Evolutionary conservation across 1,284 basidiomycete genomes (phyloP).

Genomic region (Marasmius fiardii): DNA sequence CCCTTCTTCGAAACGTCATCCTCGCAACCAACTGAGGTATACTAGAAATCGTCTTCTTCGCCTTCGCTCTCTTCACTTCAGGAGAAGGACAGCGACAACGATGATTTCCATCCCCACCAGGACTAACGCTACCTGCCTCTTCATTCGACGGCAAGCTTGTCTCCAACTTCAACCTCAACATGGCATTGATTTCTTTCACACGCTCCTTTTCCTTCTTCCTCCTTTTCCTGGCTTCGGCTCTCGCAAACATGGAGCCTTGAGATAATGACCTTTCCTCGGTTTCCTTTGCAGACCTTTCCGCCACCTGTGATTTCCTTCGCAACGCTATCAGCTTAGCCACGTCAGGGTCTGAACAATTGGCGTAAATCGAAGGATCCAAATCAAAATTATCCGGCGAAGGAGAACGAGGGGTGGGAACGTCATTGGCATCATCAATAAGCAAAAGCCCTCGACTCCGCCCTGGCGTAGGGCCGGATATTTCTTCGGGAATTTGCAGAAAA

Average conservation of each 20-base stretch:
- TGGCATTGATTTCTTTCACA: constrained; percentile 45
- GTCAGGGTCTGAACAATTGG: constrained; percentile 36
- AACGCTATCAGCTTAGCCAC: constrained; percentile 34
- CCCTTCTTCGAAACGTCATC: constrained; percentile 43
- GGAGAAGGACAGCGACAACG: constrained; percentile 11
- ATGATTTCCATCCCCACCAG: constrained; percentile 19
- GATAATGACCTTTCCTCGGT: constrained; percentile 31
- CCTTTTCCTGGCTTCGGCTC: constrained; percentile 40
- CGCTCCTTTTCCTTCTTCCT: constrained; percentile 50
- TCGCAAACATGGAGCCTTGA: constrained; percentile 35
- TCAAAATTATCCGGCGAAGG: constrained; percentile 44
- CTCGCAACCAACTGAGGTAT: constrained; percentile 52
- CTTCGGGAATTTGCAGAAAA: neutral
- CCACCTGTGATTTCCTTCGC: constrained; percentile 33
- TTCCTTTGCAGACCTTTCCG: constrained; percentile 36
- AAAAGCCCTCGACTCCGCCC: constrained; percentile 24
- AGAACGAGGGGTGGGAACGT: constrained; percentile 37
- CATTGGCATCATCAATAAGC: constrained; percentile 37
- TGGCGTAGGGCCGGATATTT: neutral
- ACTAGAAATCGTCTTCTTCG: constrained; percentile 20
- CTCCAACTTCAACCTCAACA: constrained; percentile 46
- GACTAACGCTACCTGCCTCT: constrained; percentile 5
- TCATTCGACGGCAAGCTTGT: constrained; percentile 14
- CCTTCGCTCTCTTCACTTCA: constrained; percentile 18
- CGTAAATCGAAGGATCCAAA: constrained; percentile 30